Conservation (phyloP, 1,139 yeast species). For the Pneumocystis jirovecii region DNA sequence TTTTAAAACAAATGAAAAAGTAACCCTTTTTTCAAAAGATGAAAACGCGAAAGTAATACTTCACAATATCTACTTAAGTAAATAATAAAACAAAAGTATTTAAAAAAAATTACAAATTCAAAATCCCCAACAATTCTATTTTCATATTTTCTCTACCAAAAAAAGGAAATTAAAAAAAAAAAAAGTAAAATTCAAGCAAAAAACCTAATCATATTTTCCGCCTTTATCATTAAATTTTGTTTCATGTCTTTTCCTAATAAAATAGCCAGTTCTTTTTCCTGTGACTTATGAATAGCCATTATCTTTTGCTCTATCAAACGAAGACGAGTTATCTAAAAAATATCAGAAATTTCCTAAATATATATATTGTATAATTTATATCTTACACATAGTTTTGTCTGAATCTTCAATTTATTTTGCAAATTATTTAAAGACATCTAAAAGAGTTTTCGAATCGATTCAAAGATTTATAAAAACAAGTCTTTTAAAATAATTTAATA, state of each 20-base stretch:
- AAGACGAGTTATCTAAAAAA: slow-evolving; percentile 64
- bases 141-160: slow-evolving; percentile 54
- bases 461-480: not conserved
- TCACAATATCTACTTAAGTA: slow-evolving; percentile 40
- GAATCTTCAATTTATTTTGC: not conserved
- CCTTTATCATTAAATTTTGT: slow-evolving; percentile 69
- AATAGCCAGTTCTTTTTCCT: slow-evolving; percentile 61
- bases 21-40: slow-evolving; percentile 31
- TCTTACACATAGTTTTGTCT: not conserved
- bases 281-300: slow-evolving; percentile 67
- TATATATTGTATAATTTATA: not conserved
- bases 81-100: not conserved
- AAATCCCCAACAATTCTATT: slow-evolving; percentile 61
- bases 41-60: slow-evolving; percentile 58
- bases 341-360: not conserved
- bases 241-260: slow-evolving; percentile 57
- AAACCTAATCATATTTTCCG: slow-evolving; percentile 52
- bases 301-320: slow-evolving; percentile 72
- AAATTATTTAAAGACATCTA: not conserved
- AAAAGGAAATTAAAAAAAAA: not conserved
- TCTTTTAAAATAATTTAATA: not conserved
- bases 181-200: not conserved
- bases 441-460: not conserved
- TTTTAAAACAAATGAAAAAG: not conserved
- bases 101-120: slow-evolving; percentile 39